phyloP scores from a whole-genome alignment of 1,284 basidiomycete species.

The Inonotus obliquus region DNA sequence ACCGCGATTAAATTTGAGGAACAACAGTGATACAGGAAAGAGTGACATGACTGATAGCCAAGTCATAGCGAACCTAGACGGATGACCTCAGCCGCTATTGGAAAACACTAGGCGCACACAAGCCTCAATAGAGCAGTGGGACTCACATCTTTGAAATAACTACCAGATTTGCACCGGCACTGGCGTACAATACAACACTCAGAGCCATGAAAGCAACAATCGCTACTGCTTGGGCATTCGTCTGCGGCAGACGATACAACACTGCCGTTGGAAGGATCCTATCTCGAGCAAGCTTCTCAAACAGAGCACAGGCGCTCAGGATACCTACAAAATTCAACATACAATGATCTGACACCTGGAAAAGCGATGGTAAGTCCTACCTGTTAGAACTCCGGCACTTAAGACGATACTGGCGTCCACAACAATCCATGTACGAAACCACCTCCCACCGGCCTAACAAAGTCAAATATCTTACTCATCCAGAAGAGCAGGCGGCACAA shows the following conservation, averaged over 20 bases:
- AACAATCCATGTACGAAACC: constrained; percentile 57
- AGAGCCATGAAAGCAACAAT: constrained; percentile 48
- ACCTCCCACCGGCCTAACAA: constrained; percentile 39
- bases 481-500: constrained; percentile 5
- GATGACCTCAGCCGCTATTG: not conserved
- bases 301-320: constrained; percentile 53
- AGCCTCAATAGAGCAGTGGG: not conserved
- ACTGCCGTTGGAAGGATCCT: constrained; percentile 54
- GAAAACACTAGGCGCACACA: not conserved
- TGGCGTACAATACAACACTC: constrained; percentile 52
- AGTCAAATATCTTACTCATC: constrained; percentile 27
- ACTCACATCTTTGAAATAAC: constrained; percentile 56
- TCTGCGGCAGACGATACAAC: constrained; percentile 42
- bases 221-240: constrained; percentile 49
- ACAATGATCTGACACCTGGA: not conserved
- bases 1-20: constrained; percentile 62
- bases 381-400: constrained; percentile 65
- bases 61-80: constrained; percentile 49
- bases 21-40: constrained; percentile 55
- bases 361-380: constrained; percentile 28
- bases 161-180: constrained; percentile 45
- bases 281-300: constrained; percentile 54
- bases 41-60: constrained; percentile 62
- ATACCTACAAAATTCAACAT: constrained; percentile 37
- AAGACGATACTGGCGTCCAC: constrained; percentile 63